A percentile compares a stretch with the other conserved stretches of the same genome.
Evolutionary conservation across 2,329 filamentous ascomycete genomes (phyloP).

Genomic region (Clonostachys chloroleuca): DNA sequence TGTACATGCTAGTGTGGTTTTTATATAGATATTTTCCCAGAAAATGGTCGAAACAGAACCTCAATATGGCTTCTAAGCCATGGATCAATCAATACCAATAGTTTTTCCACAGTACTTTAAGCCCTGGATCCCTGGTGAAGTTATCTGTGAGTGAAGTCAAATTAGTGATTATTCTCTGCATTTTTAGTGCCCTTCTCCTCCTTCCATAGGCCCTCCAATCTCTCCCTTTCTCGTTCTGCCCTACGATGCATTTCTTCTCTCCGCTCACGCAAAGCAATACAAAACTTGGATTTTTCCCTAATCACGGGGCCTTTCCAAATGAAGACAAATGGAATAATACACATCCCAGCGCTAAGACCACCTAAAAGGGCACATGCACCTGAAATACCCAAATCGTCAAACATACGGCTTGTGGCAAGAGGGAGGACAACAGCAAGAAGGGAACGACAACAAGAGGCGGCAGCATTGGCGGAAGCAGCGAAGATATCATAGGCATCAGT

Average conservation of each 20-base stretch:
- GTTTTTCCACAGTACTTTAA: too few relatives aligned
- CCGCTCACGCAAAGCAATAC: constrained; percentile 49
- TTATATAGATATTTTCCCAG: too few relatives aligned
- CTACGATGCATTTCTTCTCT: constrained; percentile 40
- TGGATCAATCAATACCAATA: too few relatives aligned
- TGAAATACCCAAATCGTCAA: constrained; percentile 36
- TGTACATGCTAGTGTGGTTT: too few relatives aligned
- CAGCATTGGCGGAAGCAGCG: constrained; percentile 73
- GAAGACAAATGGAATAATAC: constrained; percentile 45
- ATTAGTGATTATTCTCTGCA: too few relatives aligned
- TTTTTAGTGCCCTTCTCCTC: constrained; percentile 7
- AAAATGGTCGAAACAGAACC: too few relatives aligned
- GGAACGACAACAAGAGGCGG: constrained; percentile 85
- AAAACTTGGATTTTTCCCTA: constrained; percentile 55
- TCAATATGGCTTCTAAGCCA: too few relatives aligned
- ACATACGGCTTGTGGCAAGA: constrained; percentile 47
- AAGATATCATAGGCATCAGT: constrained; percentile 65
- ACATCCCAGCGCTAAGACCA: constrained; percentile 44
- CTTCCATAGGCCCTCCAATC: constrained; percentile 12
- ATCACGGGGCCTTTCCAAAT: constrained; percentile 51
- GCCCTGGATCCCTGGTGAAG: too few relatives aligned
- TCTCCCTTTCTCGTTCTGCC: constrained; percentile 26
- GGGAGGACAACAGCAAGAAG: constrained; percentile 78
- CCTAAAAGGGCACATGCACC: constrained; percentile 50
- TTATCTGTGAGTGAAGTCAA: too few relatives aligned